Evolutionary conservation across 169 alveolate genomes (phyloP), one percentile per base, ranked within the genome.

Genomic region (Ichthyophthirius multifiliis): DNA sequence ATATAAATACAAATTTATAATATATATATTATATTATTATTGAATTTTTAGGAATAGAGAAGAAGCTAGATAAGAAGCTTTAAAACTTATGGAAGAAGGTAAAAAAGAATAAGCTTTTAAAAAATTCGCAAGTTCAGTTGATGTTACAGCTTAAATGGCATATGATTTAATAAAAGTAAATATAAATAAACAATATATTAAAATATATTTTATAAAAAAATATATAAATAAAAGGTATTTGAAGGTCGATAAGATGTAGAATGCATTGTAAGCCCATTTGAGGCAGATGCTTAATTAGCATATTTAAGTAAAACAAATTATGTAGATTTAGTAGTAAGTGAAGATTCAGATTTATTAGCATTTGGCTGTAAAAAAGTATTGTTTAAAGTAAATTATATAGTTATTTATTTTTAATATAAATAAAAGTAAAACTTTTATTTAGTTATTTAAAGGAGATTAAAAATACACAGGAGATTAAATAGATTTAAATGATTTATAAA

Each of bases 231-330:
- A 18, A 31, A 47, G 82, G 67, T 35, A 32, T 32, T 75, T 18
- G 34, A 75, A 45, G 37, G 47, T 12, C 12, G 35, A 55, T 45
- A 74, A 39, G 74, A 82, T 20, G 65, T 91, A 9, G 92, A 91
- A 82, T 91, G 83, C 62, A 82, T 87, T 18, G 96, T 95, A 15
- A 96, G 97, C n/a, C 97, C 98, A 1, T 95, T 86, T 75, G 98
- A 95, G 65, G 98, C 98, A 5, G 98, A 95, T 88, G 96, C 96
- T n/a, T 88, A 95, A 83, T 89, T 95, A 47, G 95, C 94, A 30
- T 92, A 92, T 87, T 76, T 95, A 62, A 87, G 89, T 13, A 43
- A 75, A 65, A 76, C 74, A 27, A 90, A 84, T 32, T 83, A 87
- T 55, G 95, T 93, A 16, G 95, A 93, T 74, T 75, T 91, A 15